Evolutionary conservation across 495 filamentous ascomycete genomes (phyloP).

Genomic region (Clavariopsis aquatica): DNA sequence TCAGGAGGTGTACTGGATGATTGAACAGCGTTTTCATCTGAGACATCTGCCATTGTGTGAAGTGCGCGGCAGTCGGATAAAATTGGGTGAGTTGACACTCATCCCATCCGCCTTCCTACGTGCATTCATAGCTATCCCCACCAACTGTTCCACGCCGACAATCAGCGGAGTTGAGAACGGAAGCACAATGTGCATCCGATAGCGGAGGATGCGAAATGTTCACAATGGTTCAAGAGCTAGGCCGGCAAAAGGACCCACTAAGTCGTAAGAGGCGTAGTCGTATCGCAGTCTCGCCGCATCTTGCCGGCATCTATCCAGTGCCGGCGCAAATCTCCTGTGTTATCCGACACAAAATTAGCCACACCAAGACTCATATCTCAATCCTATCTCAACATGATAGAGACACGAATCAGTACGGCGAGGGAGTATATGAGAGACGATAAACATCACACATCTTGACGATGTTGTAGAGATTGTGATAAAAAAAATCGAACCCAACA

Average conservation of each 20-base stretch:
- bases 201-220: conserved; percentile 5
- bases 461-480: background rate
- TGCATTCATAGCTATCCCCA: background rate
- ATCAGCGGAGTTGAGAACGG: background rate
- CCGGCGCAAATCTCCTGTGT: conserved; percentile 1
- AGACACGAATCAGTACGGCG: background rate
- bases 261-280: background rate
- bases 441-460: background rate
- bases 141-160: background rate
- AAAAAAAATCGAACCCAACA: background rate
- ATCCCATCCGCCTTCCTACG: background rate
- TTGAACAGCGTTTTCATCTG: background rate
- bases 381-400: conserved; percentile 10
- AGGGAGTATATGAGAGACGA: background rate
- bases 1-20: background rate
- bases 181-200: conserved; percentile 1
- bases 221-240: background rate
- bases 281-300: background rate
- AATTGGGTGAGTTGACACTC: background rate
- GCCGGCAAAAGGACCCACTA: background rate
- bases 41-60: background rate
- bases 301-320: background rate
- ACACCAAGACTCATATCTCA: conserved; percentile 10
- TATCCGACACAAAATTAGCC: background rate
- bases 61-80: background rate